These are phyloP conservation scores for Simplicillium sp. DNA, from an alignment of 2,329 filamentous ascomycete species.

Conservation along the genomic window DNA sequence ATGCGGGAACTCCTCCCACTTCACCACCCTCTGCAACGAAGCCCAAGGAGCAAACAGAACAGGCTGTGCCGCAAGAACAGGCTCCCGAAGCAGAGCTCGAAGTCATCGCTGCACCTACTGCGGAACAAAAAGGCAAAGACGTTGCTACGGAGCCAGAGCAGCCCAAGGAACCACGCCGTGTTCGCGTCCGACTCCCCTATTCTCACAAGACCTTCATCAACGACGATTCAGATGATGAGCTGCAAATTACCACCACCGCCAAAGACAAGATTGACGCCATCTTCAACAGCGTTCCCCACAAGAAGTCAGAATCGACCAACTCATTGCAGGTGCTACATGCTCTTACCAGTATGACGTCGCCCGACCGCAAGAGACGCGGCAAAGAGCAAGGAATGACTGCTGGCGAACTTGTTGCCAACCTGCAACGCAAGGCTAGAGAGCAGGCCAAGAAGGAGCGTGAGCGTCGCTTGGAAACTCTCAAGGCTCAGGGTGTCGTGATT, in stretches of 20 bases:
- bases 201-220: conserved; percentile 26
- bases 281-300: conserved; percentile 59
- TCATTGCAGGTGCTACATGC: conserved; percentile 61
- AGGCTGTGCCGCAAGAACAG: conserved; percentile 10
- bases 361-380: conserved; percentile 31
- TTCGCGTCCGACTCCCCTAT: conserved; percentile 40
- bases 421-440: conserved; percentile 64
- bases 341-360: conserved; percentile 63
- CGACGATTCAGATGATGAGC: conserved; percentile 45
- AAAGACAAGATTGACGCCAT: conserved; percentile 49
- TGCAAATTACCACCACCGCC: conserved; percentile 49
- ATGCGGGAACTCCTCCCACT: conserved; percentile 60
- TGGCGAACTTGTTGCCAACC: conserved; percentile 56
- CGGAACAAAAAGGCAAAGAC: conserved; percentile 48
- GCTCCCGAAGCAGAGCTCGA: conserved; percentile 26
- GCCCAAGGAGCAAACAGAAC: conserved; percentile 6
- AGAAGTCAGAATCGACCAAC: conserved; percentile 51
- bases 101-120: conserved; percentile 23
- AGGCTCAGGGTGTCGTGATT: conserved; percentile 69
- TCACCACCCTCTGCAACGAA: conserved; percentile 44
- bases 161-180: conserved; percentile 30
- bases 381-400: conserved; percentile 52
- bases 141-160: conserved; percentile 31
- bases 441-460: conserved; percentile 74
- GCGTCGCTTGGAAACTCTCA: conserved; percentile 66